Percentiles rank a stretch among this genome's conserved stretches.
These are phyloP conservation scores for Alnus glutinosa DNA, from an alignment of 306 rosid species.

Conservation along the genomic window DNA sequence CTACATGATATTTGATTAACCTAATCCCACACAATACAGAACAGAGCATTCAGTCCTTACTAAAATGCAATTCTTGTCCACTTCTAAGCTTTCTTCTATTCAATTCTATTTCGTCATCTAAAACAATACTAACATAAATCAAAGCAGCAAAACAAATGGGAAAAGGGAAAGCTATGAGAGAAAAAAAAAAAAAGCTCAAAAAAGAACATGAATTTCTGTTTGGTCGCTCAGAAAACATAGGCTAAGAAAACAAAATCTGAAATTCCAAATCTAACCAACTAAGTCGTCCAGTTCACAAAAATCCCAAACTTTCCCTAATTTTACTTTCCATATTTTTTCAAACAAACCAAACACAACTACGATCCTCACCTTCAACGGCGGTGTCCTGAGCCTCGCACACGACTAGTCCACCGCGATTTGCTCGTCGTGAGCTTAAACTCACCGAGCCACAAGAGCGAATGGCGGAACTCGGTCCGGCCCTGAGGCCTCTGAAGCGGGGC, in stretches of 20 bases:
- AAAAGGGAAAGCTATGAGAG: background rate
- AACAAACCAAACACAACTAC: background rate
- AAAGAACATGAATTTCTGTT: background rate
- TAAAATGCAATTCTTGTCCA: background rate
- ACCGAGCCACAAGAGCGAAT: conserved; percentile 30
- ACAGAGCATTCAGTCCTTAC: background rate
- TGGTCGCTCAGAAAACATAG: background rate
- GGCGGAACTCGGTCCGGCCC: conserved; percentile 30
- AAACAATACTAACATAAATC: background rate
- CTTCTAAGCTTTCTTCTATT: too few relatives aligned
- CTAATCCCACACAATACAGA: background rate
- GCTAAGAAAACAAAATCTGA: background rate
- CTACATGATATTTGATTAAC: background rate
- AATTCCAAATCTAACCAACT: background rate
- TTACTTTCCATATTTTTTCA: background rate
- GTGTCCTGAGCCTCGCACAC: conserved; percentile 78
- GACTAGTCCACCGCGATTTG: conserved; percentile 42
- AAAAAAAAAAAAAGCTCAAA: background rate
- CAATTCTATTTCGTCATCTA: background rate
- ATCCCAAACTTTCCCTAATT: background rate
- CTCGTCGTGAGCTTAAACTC: conserved; percentile 26
- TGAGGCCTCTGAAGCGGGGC: conserved; percentile 61
- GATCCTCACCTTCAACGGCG: conserved; percentile 61
- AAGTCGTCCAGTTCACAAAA: background rate
- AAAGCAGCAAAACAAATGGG: background rate